These are phyloP conservation scores for Phalaenopsis hybrid DNA, from an alignment of 116 monocot species.

Conservation along the genomic window DNA sequence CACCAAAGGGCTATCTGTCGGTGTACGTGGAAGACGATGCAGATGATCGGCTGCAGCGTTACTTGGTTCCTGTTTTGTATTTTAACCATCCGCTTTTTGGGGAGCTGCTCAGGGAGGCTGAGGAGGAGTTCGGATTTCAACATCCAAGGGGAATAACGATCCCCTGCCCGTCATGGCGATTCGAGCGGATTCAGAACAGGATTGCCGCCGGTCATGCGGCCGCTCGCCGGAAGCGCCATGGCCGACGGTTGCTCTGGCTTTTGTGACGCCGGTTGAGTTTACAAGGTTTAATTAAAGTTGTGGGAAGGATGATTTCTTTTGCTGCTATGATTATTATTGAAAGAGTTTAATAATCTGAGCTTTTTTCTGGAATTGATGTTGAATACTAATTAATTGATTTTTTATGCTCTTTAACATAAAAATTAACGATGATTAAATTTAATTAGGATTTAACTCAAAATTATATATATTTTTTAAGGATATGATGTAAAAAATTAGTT, in stretches of 20 bases:
- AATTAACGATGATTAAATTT: too few relatives aligned
- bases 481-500: too few relatives aligned
- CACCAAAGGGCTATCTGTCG: slow-evolving; percentile 5
- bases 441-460: too few relatives aligned
- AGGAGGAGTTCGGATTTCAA: slow-evolving; percentile 10
- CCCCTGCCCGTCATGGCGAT: not conserved
- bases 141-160: slow-evolving; percentile 11
- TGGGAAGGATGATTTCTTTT: too few relatives aligned
- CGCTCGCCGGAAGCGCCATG: not conserved
- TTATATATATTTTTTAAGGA: too few relatives aligned
- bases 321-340: too few relatives aligned
- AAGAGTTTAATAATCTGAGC: too few relatives aligned
- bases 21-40: slow-evolving; percentile 7
- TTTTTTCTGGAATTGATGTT: too few relatives aligned
- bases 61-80: slow-evolving; percentile 6
- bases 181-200: slow-evolving; percentile 5
- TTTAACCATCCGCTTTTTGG: slow-evolving; percentile 12
- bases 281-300: too few relatives aligned
- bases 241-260: not conserved
- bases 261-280: not conserved
- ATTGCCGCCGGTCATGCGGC: not conserved
- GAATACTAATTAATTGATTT: too few relatives aligned
- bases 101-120: slow-evolving; percentile 14
- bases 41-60: not conserved
- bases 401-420: too few relatives aligned